A percentile compares a stretch with the other conserved stretches of the same genome.
Conservation (phyloP, 2,329 filamentous ascomycete genomes). For the Amylocarpus encephaloides region DNA sequence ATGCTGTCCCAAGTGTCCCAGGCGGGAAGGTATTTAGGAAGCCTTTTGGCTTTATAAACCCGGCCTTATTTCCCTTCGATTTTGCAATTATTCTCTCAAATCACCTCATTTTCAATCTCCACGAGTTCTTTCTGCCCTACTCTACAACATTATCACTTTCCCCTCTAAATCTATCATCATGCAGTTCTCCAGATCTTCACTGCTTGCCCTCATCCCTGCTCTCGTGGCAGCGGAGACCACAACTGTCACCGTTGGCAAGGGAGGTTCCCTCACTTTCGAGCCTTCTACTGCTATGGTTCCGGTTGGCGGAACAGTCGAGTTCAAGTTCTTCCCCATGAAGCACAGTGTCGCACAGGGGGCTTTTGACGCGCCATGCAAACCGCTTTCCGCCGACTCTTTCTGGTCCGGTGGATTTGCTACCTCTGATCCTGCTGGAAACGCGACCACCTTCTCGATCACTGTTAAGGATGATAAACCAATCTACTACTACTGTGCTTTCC, state of each 20-base stretch:
- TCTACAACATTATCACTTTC: no score
- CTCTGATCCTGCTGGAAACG: slow-evolving; percentile 17
- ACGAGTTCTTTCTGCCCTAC: no score
- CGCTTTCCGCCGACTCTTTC: slow-evolving; percentile 22
- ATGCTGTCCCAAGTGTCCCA: no score
- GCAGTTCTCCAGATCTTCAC: slow-evolving; percentile 23
- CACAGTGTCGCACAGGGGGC: slow-evolving; percentile 41
- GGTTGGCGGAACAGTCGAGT: slow-evolving; percentile 47
- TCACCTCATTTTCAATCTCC: background rate
- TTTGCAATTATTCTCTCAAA: background rate
- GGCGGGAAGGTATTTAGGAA: background rate
- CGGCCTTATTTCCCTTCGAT: background rate
- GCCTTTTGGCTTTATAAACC: background rate
- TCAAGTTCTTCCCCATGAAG: slow-evolving; percentile 46
- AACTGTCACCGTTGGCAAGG: slow-evolving; percentile 30
- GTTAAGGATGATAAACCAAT: slow-evolving; percentile 37
- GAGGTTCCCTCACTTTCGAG: slow-evolving; percentile 38
- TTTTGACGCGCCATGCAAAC: slow-evolving; percentile 32
- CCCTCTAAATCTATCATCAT: slow-evolving; percentile 15
- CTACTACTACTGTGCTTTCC: slow-evolving; percentile 39
- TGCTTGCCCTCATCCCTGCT: slow-evolving; percentile 3
- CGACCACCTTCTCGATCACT: slow-evolving; percentile 36
- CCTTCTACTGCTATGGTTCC: slow-evolving; percentile 44
- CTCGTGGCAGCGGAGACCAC: slow-evolving; percentile 19
- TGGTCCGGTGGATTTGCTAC: slow-evolving; percentile 22